Base-by-base conservation (phyloP, 139 green algal species). In the Choricystis sp. region DNA sequence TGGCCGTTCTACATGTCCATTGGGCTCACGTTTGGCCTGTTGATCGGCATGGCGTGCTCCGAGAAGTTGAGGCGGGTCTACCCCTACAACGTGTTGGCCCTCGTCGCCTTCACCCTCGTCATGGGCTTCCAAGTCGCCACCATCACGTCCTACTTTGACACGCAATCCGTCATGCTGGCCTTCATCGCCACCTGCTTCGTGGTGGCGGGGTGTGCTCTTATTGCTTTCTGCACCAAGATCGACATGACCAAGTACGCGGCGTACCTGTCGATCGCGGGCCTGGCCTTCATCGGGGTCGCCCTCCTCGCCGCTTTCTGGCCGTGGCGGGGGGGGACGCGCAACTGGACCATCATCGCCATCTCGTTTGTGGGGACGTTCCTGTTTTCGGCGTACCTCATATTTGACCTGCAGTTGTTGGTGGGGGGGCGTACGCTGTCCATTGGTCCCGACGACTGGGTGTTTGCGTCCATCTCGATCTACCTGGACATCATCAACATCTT, bases 21-120 rank as follows among this genome's bases (percentile, higher is more conserved):
- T 5, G 24, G 55, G 19, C 25, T 25, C 9, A 55, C 60, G 22
- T 68, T 72, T 56, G 66, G 31, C 30, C 26, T 69, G 52, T 23
- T 69, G 25, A 69, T 69, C 40, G 22, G 30, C 25, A 3, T 64
- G 49, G 31, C 49, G 9, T 69, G 64, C 24, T 52, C 24, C 4
- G 26, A 25, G 4, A 28, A 23, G 20, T 26, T 69, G 40, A 9
- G 49, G 40, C 30, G 59, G 30, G 26, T 24, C 21, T 65, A 83
- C 66, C 77, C 77, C 0, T 59, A 57, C n/a, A 83, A 83, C 71
- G 29, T 79, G 24, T 40, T 83, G 25, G 57, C 78, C 5, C 66
- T 83, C 2, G 71, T 75, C 21, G 57, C 61, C 5, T 83, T 83
- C 66, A 83, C 77, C 1, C 58, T 60, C 1, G 66, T 49, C 2